These are phyloP conservation scores for Cordia subcordata DNA, from an alignment of 257 asterid species.

Conservation along the genomic window DNA sequence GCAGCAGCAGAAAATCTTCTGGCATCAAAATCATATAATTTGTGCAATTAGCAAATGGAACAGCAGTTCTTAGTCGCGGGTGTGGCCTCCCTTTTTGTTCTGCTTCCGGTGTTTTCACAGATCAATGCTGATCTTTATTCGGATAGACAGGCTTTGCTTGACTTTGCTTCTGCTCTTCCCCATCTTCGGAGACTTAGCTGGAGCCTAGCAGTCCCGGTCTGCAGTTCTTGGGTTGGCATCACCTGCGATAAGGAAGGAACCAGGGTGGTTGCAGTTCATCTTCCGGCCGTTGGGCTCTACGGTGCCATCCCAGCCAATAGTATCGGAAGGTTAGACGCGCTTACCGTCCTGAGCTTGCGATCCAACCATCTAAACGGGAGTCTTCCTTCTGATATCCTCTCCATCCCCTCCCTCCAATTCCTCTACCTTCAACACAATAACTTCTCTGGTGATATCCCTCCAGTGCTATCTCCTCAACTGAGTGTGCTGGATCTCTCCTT, in stretches of 20 bases:
- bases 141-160: conserved; percentile 59
- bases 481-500: conserved; percentile 58
- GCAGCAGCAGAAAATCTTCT: conserved; percentile 7
- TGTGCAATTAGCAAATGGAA: conserved; percentile 31
- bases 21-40: background rate
- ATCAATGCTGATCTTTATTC: conserved; percentile 46
- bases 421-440: conserved; percentile 72
- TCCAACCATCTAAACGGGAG: conserved; percentile 58
- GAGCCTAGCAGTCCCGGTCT: conserved; percentile 35
- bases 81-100: conserved; percentile 21
- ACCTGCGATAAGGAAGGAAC: conserved; percentile 46
- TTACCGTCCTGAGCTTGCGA: conserved; percentile 64
- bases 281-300: conserved; percentile 75
- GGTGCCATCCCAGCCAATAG: conserved; percentile 62
- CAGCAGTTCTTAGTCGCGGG: conserved; percentile 22
- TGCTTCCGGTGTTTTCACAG: conserved; percentile 21
- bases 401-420: conserved; percentile 56
- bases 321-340: conserved; percentile 54
- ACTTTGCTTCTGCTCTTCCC: conserved; percentile 54
- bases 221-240: conserved; percentile 76
- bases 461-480: conserved; percentile 41
- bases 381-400: conserved; percentile 58
- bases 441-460: conserved; percentile 66
- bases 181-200: conserved; percentile 67
- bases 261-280: conserved; percentile 60